Conservation (phyloP, 805 yeast genomes). For the Candida tallmaniae region DNA sequence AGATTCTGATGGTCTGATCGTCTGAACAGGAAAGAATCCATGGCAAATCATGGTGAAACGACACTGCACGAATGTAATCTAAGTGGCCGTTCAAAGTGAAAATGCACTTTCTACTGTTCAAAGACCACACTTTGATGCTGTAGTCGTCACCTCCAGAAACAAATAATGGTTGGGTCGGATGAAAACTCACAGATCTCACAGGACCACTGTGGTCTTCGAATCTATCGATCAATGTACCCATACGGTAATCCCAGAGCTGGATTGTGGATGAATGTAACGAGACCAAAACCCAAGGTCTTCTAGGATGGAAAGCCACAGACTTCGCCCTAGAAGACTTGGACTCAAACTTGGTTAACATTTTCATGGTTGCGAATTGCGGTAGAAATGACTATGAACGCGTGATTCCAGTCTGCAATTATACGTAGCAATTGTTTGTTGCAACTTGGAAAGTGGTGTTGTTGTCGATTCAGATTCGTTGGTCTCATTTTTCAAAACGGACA, state of each 20-base stretch:
- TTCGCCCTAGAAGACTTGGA: conserved; percentile 97
- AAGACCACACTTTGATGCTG: conserved; percentile 92
- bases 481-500: conserved; percentile 6
- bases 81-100: conserved; percentile 91
- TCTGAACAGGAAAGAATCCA: conserved; percentile 96
- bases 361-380: too few relatives aligned
- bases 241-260: conserved; percentile 98
- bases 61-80: conserved; percentile 92
- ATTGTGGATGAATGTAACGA: conserved; percentile 97
- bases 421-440: too few relatives aligned
- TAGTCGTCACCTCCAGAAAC: conserved; percentile 98
- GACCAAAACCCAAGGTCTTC: conserved; percentile 93
- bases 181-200: conserved; percentile 91
- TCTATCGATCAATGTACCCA: conserved; percentile 95
- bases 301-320: conserved; percentile 96
- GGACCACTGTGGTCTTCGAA: conserved; percentile 99
- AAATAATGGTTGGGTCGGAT: conserved; percentile 96
- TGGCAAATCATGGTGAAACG: conserved; percentile 92
- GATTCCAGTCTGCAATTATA: too few relatives aligned
- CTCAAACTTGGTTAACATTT: conserved; percentile 79
- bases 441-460: too few relatives aligned
- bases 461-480: conserved; percentile 8
- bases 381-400: too few relatives aligned
- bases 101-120: conserved; percentile 83
- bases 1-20: conserved; percentile 96